These are phyloP conservation scores for Cyberlindnera mississippiensis DNA, from an alignment of 805 yeast species.

Conservation along the genomic window DNA sequence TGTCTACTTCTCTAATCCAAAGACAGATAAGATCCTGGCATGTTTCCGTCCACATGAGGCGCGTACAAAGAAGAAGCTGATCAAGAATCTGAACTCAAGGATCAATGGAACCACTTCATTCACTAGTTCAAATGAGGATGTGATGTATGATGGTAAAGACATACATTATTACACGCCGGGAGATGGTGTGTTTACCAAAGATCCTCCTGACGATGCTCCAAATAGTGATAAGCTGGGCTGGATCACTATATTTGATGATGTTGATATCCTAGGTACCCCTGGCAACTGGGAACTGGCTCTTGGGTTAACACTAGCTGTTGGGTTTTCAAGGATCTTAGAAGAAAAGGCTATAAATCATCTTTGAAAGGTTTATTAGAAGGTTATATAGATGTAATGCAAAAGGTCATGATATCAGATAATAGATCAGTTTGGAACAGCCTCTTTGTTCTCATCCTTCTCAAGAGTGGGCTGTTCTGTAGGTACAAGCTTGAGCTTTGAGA, in stretches of 20 bases:
- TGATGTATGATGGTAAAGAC: constrained; percentile 3
- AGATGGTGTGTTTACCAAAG: constrained; percentile 48
- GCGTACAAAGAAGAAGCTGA: constrained; percentile 37
- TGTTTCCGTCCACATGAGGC: constrained; percentile 30
- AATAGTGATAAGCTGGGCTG: constrained; percentile 60
- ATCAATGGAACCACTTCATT: constrained; percentile 1
- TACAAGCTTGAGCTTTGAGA: constrained; percentile 25
- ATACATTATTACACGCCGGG: constrained; percentile 34
- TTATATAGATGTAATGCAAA: not conserved
- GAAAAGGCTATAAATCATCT: constrained; percentile 10
- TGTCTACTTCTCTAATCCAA: constrained; percentile 27
- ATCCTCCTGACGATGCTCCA: constrained; percentile 59
- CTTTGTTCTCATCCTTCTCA: constrained; percentile 2
- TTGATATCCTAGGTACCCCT: constrained; percentile 24
- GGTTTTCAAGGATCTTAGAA: constrained; percentile 35
- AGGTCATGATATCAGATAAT: not conserved
- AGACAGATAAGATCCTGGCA: constrained; percentile 33
- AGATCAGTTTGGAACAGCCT: constrained; percentile 4
- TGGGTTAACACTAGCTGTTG: constrained; percentile 51
- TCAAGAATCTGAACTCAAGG: constrained; percentile 26
- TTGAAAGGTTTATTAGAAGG: not conserved
- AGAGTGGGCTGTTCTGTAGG: constrained; percentile 11
- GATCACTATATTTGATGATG: constrained; percentile 56
- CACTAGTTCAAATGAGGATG: constrained; percentile 1
- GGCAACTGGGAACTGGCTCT: constrained; percentile 54